Base-by-base conservation (phyloP, 2,329 filamentous ascomycete genomes). In the Pseudogymnoascus sp. region DNA sequence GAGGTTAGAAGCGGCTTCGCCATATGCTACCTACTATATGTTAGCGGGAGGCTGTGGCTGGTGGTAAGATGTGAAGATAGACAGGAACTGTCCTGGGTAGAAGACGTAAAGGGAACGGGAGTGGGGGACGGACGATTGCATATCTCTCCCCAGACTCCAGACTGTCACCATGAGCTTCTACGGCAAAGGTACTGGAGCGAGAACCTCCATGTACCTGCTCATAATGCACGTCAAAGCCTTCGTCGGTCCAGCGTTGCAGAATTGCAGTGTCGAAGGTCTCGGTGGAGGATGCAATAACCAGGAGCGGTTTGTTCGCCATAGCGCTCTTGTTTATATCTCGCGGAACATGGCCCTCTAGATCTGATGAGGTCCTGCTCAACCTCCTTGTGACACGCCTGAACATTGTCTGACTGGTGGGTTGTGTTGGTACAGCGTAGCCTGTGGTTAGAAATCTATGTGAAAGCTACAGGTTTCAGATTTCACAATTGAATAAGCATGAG, bases 221-320 rank as follows among this genome's bases (percentile, higher is more conserved):
- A 69, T 88, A 88, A 26, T 78, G 75, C 2, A 85, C 79, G 17
- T 80, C 75, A 69, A 87, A 88, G 1, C 85, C 85, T 71, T 88
- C 85, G 40, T 83, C 79, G 31, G 77, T 74, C 82, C 84, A 87
- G 62, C 80, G 78, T 50, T 79, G 75, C 63, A 83, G 72, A 0
- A 78, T 81, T 44, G 80, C 77, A 17, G 76, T 71, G 69, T 87
- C 83, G 68, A 87, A 87, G 23, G 81, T 78, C n/a, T 78, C 75
- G 11, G 78, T 78, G 65, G 82, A 80, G 26, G 79, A 77, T 2
- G 80, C 80, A 46, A 83, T 73, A 66, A 80, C 77, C n/a, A 83
- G 70, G 9, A n/a, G 17, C 19, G 26, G 61, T 38, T 35, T 62
- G 23, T n/a, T 21, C 13, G 23, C 19, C 37, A 46, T 62, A 15